phyloP scores from a whole-genome alignment of 2,329 filamentous ascomycete genomes.

The Fusarium austroafricanum region DNA sequence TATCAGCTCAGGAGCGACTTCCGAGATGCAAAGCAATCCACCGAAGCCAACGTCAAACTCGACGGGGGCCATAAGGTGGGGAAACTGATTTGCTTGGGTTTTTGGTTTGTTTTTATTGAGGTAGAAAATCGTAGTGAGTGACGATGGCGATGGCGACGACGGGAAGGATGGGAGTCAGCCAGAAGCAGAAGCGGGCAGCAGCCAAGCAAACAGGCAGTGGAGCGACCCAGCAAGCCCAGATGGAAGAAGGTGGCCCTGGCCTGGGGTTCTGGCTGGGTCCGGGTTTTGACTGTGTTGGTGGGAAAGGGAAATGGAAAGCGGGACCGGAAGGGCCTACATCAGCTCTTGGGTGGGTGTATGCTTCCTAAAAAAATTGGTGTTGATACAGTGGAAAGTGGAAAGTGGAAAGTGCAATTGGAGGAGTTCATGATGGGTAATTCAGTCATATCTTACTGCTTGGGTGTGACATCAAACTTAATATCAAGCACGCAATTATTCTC shows the following conservation, averaged over 20 bases:
- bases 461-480: neutral
- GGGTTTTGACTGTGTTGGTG: slow-evolving; percentile 31
- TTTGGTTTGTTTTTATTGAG: slow-evolving; percentile 18
- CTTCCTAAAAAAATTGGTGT: slow-evolving; percentile 24
- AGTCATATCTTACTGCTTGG: neutral
- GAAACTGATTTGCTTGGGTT: slow-evolving; percentile 5
- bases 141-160: neutral
- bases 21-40: slow-evolving; percentile 22
- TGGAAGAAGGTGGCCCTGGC: slow-evolving; percentile 23
- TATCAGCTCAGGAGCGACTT: neutral
- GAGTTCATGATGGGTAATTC: neutral
- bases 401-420: neutral
- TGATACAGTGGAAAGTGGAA: slow-evolving; percentile 12
- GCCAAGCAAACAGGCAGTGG: slow-evolving; percentile 10
- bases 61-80: slow-evolving; percentile 29
- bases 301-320: slow-evolving; percentile 45
- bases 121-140: slow-evolving; percentile 10
- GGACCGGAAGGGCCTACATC: slow-evolving; percentile 36
- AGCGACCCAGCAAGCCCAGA: slow-evolving; percentile 19
- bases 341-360: slow-evolving; percentile 9
- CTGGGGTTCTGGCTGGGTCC: slow-evolving; percentile 1
- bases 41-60: slow-evolving; percentile 30
- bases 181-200: slow-evolving; percentile 8
- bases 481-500: neutral
- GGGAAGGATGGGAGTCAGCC: slow-evolving; percentile 4